Evolutionary conservation across 106 monocot genomes (phyloP), one percentile per base, ranked within the genome.

Genomic region (Allium fistulosum): DNA sequence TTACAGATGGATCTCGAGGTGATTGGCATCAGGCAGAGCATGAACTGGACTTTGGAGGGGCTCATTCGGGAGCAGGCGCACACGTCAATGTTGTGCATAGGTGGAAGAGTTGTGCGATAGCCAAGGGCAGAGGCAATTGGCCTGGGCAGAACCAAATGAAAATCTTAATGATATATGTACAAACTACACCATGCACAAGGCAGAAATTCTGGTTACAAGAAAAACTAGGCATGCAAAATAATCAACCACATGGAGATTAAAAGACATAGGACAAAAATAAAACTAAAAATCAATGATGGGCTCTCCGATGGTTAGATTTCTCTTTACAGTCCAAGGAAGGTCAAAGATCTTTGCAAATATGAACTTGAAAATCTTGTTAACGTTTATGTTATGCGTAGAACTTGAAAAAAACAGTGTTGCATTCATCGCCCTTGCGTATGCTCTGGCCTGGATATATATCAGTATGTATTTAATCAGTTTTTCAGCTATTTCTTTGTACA

Each of bases 281-380:
- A 53, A 53, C 73, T 83, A 99, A 61, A 90, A 90, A 57, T 99
- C 99, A 47, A 99, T 90, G 49, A 90, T 93, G 46, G 99, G 99
- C 71, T 99, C 99, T 71, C 99, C 99, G 7, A 99, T 59, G 2
- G 80, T 99, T 48, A 99, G 77, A 71, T 99, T 93, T 60, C 99
- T 80, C 81, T 99, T 81, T 11, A 99, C 68, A 4, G 78, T 83
- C 84, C 84, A 99, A 47, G 99, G 93, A 74, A 91, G 69, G 75
- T 87, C 81, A 77, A 99, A 99, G 69, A 85, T 58, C 90, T 83
- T 87, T 48, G 99, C 93, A 18, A 83, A 79, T 37, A 99, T 85
- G 70, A 90, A 99, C 81, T 99, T 99, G 87, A 99, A 99, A 63
- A 99, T 93, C 81, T 93, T 99, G 87, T 88, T 93, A 57, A 99